Percentiles rank a stretch among this genome's conserved stretches.
These are phyloP conservation scores for Barbarea vulgaris DNA, from an alignment of 345 rosid genomes.

Conservation along the genomic window DNA sequence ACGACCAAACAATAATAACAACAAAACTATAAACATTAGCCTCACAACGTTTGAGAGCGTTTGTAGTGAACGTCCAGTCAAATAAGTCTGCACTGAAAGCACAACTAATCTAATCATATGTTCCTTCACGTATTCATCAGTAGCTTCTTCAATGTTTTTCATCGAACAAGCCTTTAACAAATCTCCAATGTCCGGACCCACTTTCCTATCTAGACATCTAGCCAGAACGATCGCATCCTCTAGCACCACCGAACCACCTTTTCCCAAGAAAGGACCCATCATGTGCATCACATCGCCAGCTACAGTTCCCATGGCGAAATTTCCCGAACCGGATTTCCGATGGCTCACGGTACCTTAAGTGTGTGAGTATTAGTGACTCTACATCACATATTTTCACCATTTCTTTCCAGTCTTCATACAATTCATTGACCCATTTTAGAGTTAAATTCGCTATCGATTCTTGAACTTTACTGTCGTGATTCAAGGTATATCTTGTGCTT, in stretches of 20 bases:
- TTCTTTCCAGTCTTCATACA: slow-evolving; percentile 47
- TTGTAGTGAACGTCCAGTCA: slow-evolving; percentile 36
- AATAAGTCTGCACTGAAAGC: slow-evolving; percentile 42
- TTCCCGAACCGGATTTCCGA: slow-evolving; percentile 44
- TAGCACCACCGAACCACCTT: slow-evolving; percentile 52
- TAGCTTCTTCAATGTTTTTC: slow-evolving; percentile 36
- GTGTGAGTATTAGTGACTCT: slow-evolving; percentile 40
- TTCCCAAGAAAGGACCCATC: slow-evolving; percentile 59
- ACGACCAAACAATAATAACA: slow-evolving; percentile 38
- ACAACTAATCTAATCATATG: slow-evolving; percentile 38
- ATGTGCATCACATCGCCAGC: slow-evolving; percentile 60
- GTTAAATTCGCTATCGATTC: slow-evolving; percentile 33
- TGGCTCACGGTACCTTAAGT: slow-evolving; percentile 49
- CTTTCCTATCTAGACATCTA: slow-evolving; percentile 46
- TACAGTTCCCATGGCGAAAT: slow-evolving; percentile 53
- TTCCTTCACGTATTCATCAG: slow-evolving; percentile 34
- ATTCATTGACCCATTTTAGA: slow-evolving; percentile 38
- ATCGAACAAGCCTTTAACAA: not conserved
- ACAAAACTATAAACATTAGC: slow-evolving; percentile 35
- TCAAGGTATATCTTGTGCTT: no score
- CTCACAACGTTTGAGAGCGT: slow-evolving; percentile 29
- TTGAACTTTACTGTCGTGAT: slow-evolving; percentile 37
- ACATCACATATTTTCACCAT: slow-evolving; percentile 45
- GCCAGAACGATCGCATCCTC: slow-evolving; percentile 63
- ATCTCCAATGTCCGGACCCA: slow-evolving; percentile 28